phyloP scores from a whole-genome alignment of 2,329 filamentous ascomycete species.

The Epichloe scottii region DNA sequence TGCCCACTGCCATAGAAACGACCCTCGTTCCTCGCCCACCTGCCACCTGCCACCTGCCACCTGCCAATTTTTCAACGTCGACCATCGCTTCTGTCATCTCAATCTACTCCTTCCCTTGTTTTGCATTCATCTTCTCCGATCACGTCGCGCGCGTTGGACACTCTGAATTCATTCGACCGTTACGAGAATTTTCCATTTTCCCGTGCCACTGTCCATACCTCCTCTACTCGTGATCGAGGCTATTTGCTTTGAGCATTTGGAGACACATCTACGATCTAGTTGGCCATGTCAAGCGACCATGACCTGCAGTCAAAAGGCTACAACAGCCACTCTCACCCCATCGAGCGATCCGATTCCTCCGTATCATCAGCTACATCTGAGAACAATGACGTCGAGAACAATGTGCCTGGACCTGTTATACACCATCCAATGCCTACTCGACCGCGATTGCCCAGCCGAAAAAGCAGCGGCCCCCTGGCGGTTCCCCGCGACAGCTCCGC shows the following conservation, averaged over 20 bases:
- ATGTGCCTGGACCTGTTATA: constrained; percentile 30
- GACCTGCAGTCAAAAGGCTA: constrained; percentile 13
- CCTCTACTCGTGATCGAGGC: no score
- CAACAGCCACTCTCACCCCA: constrained; percentile 18
- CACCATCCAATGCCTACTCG: constrained; percentile 43
- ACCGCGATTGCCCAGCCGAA: constrained; percentile 58
- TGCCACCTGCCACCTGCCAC: no score
- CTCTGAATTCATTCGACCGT: no score
- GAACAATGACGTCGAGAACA: constrained; percentile 17
- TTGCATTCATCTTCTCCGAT: background rate
- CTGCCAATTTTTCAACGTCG: background rate
- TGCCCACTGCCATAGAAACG: background rate
- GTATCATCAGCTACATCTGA: constrained; percentile 21
- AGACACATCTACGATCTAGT: no score
- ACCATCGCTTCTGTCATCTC: background rate
- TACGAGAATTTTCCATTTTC: background rate
- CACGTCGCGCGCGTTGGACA: background rate
- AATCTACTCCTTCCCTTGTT: background rate
- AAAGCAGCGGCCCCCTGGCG: constrained; percentile 72
- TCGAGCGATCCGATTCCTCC: constrained; percentile 27
- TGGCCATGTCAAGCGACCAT: constrained; percentile 12
- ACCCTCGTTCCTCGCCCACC: background rate
- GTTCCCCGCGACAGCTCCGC: constrained; percentile 65
- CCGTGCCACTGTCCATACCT: no score
- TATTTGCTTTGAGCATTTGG: no score